Percentiles rank a stretch among this genome's conserved stretches.
Evolutionary conservation across 371 early-diverging fungal genomes (phyloP).

Genomic region (Batrachochytrium dendrobatidis): DNA sequence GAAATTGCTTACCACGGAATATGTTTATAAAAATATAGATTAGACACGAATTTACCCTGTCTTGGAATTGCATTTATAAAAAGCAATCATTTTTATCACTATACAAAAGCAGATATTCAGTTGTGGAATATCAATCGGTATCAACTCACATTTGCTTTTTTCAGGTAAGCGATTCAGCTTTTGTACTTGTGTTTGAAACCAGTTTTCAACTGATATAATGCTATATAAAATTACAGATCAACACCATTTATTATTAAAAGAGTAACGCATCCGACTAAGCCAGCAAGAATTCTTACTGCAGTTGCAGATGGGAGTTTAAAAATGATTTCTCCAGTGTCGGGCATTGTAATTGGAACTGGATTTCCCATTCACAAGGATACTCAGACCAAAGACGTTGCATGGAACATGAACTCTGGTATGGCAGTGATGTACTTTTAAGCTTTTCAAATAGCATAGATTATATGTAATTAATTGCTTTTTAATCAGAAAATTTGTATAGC

Average conservation of each 20-base stretch:
- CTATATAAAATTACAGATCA: background rate
- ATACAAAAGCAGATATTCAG: slow-evolving; percentile 12
- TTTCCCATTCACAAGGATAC: slow-evolving; percentile 33
- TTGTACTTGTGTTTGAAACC: background rate
- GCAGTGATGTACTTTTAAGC: background rate
- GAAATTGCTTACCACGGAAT: background rate
- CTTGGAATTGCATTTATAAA: slow-evolving; percentile 18
- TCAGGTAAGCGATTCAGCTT: slow-evolving; percentile 11
- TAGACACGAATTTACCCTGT: slow-evolving; percentile 13
- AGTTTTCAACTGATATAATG: too few species aligned
- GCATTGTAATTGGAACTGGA: slow-evolving; percentile 20
- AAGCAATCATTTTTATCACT: slow-evolving; percentile 24
- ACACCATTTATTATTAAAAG: slow-evolving; percentile 14
- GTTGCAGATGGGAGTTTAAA: slow-evolving; percentile 26
- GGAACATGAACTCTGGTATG: slow-evolving; percentile 19
- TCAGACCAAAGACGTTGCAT: slow-evolving; percentile 9
- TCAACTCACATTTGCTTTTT: slow-evolving; percentile 18
- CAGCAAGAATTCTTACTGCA: slow-evolving; percentile 22
- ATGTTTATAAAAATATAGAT: background rate
- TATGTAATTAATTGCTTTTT: background rate
- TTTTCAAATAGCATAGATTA: background rate
- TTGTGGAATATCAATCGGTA: slow-evolving; percentile 33
- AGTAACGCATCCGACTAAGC: slow-evolving; percentile 5
- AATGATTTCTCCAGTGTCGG: slow-evolving; percentile 30
- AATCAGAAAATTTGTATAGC: slow-evolving; percentile 18